Evolutionary conservation across 441 rosid species (phyloP).

Genomic region (Erysimum pusillum): DNA sequence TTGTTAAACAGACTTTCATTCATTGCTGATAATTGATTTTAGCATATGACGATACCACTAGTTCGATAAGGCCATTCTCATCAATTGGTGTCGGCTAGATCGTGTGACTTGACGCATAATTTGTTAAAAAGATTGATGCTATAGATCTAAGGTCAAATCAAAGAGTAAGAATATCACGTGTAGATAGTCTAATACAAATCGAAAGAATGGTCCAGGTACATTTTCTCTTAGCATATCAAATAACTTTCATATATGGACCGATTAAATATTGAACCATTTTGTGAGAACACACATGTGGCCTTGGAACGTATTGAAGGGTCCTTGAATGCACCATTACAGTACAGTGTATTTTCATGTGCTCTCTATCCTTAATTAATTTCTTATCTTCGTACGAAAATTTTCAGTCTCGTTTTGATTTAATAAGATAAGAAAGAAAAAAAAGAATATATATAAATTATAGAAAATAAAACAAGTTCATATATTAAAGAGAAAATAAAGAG

Average conservation of each 20-base stretch:
- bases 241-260: conserved; percentile 38
- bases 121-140: conserved; percentile 7
- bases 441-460: background rate
- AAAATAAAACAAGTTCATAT: background rate
- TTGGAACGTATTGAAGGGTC: conserved; percentile 37
- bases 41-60: conserved; percentile 31
- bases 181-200: conserved; percentile 23
- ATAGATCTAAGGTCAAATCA: conserved; percentile 47
- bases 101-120: conserved; percentile 38
- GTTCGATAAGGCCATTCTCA: conserved; percentile 15
- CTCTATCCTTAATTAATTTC: conserved; percentile 13
- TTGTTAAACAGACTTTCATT: background rate
- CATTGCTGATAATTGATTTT: conserved; percentile 9
- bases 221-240: conserved; percentile 34
- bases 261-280: conserved; percentile 37
- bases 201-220: conserved; percentile 44
- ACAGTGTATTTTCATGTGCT: conserved; percentile 43
- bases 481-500: background rate
- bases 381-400: conserved; percentile 24
- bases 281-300: conserved; percentile 43
- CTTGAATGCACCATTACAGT: conserved; percentile 43
- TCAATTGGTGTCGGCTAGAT: conserved; percentile 36
- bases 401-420: conserved; percentile 24
- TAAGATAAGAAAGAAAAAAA: background rate
- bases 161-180: conserved; percentile 44